phyloP scores from a whole-genome alignment of 106 monocot species.

The Acanthochlamys bracteata region DNA sequence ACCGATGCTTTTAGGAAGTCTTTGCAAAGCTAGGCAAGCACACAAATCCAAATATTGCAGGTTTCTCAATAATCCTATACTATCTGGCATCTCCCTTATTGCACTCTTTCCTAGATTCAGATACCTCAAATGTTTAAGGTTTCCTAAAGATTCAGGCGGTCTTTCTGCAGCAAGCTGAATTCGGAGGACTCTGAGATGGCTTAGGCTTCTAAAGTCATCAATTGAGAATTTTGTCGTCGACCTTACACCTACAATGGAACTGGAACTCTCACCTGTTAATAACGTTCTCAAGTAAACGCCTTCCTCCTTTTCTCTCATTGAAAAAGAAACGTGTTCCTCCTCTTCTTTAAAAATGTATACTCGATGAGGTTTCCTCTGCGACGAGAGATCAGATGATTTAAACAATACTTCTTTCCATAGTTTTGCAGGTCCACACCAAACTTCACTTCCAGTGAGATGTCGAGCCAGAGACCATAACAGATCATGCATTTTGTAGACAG shows the following conservation, averaged over 20 bases:
- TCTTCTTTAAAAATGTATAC: not conserved
- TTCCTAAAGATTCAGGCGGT: slow-evolving; percentile 17
- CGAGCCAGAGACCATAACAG: slow-evolving; percentile 16
- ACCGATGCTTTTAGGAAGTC: slow-evolving; percentile 16
- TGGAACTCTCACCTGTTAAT: no score
- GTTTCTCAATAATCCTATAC: slow-evolving; percentile 15
- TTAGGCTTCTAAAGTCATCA: slow-evolving; percentile 11
- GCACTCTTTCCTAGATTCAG: slow-evolving; percentile 17
- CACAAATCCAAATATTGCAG: slow-evolving; percentile 16
- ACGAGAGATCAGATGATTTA: not conserved
- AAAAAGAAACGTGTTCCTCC: not conserved
- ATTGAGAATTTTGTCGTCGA: not conserved
- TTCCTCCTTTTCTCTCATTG: not conserved
- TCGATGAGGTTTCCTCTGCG: not conserved
- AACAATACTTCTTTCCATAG: not conserved
- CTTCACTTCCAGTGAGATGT: slow-evolving; percentile 14
- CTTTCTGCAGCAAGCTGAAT: slow-evolving; percentile 10
- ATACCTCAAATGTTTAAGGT: slow-evolving; percentile 27
- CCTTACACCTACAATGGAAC: no score
- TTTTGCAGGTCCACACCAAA: not conserved
- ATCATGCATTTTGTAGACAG: slow-evolving; percentile 28
- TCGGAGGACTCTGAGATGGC: slow-evolving; percentile 19
- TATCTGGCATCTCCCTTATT: slow-evolving; percentile 21
- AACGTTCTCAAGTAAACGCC: slow-evolving; percentile 1
- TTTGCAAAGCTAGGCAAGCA: slow-evolving; percentile 12